A percentile compares a stretch with the other conserved stretches of the same genome.
These are phyloP conservation scores for Aspergillus puulaauensis DNA, from an alignment of 2,329 filamentous ascomycete genomes.

Conservation along the genomic window DNA sequence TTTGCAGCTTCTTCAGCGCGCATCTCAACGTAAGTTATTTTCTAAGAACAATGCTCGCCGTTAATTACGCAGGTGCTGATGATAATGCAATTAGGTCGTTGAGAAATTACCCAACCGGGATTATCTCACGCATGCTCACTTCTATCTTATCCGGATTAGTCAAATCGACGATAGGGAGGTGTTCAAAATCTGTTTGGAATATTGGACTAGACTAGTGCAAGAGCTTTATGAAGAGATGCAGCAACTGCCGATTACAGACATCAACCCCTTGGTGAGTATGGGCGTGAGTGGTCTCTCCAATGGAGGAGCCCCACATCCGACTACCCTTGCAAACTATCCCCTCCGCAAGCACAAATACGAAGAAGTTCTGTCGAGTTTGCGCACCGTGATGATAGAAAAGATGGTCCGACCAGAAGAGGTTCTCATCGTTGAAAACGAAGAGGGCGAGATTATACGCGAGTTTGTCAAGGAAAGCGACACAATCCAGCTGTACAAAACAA, in stretches of 20 bases:
- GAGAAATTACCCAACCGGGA: constrained; percentile 95
- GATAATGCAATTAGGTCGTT: constrained; percentile 62
- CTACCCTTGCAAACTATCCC: constrained; percentile 82
- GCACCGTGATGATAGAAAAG: constrained; percentile 99
- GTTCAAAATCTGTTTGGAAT: constrained; percentile 98
- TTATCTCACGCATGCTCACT: constrained; percentile 92
- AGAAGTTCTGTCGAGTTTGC: constrained; percentile 88
- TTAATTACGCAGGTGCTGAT: neutral
- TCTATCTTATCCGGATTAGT: constrained; percentile 96
- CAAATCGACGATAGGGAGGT: constrained; percentile 99
- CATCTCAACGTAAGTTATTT: constrained; percentile 69
- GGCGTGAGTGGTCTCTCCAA: constrained; percentile 68
- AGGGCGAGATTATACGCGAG: constrained; percentile 97
- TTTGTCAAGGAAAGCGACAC: constrained; percentile 99
- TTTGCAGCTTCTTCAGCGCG: constrained; percentile 95
- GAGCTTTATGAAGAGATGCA: constrained; percentile 99
- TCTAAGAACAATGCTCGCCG: neutral
- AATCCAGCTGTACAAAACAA: constrained; percentile 98
- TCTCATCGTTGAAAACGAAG: constrained; percentile 98
- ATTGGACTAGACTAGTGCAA: constrained; percentile 98
- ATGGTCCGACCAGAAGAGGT: constrained; percentile 99
- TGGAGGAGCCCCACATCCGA: constrained; percentile 81
- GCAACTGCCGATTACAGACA: constrained; percentile 84
- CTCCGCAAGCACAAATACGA: constrained; percentile 97
- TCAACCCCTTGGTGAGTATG: constrained; percentile 85